These are phyloP conservation scores for Galeopsis tetrahit DNA, from an alignment of 257 asterid genomes.

Conservation along the genomic window DNA sequence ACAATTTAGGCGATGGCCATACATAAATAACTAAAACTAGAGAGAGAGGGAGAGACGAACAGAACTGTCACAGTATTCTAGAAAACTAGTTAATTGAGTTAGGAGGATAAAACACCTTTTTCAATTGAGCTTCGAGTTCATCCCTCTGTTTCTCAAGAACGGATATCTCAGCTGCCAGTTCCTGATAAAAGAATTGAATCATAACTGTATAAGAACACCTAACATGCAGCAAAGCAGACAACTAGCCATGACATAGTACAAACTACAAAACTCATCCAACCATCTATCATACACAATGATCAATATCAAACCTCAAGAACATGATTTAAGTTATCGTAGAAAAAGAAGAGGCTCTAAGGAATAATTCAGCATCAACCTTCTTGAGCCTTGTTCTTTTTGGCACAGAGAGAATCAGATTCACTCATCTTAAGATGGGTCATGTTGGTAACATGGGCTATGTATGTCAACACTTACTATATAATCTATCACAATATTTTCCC, in stretches of 20 bases:
- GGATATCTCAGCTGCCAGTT: constrained; percentile 73
- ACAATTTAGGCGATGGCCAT: constrained; percentile 9
- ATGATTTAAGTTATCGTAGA: constrained; percentile 14
- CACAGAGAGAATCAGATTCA: not conserved
- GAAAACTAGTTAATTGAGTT: constrained; percentile 8
- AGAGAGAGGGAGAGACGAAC: constrained; percentile 3
- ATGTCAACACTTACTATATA: not conserved
- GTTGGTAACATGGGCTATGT: not conserved
- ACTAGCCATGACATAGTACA: constrained; percentile 24
- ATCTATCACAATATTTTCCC: not conserved
- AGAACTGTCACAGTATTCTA: not conserved
- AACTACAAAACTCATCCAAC: constrained; percentile 22
- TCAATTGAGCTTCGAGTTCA: constrained; percentile 89
- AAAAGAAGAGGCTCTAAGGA: not conserved
- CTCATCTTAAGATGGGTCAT: not conserved
- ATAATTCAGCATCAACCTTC: not conserved
- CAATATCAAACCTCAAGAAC: not conserved
- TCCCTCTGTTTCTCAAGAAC: constrained; percentile 83
- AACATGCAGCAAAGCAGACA: constrained; percentile 25
- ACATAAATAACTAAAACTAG: constrained; percentile 7
- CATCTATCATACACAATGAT: not conserved
- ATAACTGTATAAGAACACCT: constrained; percentile 29
- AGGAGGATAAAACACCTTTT: constrained; percentile 62
- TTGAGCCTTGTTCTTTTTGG: not conserved
- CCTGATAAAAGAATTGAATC: constrained; percentile 57